Evolutionary conservation across 495 filamentous ascomycete species (phyloP).

Genomic region (Xylaria longipes): DNA sequence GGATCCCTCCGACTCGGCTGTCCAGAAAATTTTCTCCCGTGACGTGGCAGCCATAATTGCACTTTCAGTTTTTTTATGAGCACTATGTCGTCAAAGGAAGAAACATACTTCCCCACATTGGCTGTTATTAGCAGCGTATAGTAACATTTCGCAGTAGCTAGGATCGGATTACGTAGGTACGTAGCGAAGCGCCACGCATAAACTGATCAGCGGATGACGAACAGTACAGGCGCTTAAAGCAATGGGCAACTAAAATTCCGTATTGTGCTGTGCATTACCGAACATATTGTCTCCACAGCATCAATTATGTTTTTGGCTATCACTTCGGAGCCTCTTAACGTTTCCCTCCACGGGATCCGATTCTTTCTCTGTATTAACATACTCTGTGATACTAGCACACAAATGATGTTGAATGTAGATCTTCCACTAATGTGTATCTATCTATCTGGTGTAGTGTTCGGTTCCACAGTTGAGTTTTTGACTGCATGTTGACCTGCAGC

Average conservation of each 20-base stretch:
- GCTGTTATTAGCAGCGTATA: not conserved
- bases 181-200: conserved; percentile 6
- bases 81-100: not conserved
- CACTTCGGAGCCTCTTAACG: not conserved
- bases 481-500: not conserved
- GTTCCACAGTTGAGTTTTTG: not conserved
- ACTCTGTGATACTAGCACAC: not conserved
- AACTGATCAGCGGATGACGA: not conserved
- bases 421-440: not conserved
- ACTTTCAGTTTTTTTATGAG: not conserved
- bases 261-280: not conserved
- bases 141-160: not conserved
- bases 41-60: conserved; percentile 9
- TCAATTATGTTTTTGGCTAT: not conserved
- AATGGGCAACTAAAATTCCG: not conserved
- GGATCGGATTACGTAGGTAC: not conserved
- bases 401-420: not conserved
- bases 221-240: not conserved
- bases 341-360: not conserved
- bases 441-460: not conserved
- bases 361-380: not conserved
- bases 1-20: not conserved
- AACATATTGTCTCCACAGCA: not conserved
- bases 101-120: not conserved
- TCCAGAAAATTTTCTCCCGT: not conserved